Base-by-base conservation (phyloP, 2,329 filamentous ascomycete species). In the Ilyonectria destructans region DNA sequence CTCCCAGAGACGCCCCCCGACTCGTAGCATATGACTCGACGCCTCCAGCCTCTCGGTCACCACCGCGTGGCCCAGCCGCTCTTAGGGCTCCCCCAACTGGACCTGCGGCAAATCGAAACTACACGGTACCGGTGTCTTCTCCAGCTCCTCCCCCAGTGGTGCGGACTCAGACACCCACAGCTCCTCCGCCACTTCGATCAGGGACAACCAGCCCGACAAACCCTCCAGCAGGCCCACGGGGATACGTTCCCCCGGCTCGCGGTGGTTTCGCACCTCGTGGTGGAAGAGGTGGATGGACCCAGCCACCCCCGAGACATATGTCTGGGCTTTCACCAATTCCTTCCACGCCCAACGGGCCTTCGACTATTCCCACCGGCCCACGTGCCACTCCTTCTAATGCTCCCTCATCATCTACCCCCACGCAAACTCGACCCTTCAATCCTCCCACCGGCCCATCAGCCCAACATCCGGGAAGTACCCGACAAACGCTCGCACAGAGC, bases 21-120 rank as follows among this genome's bases (percentile, higher is more conserved):
- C 72, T 73, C 52, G 72, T 64, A 31, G 77, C 67, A 40, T 77
- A 72, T 63, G 82, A 77, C 31, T 67, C 75, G 48, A 76, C 76
- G 10, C 69, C 74, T 5, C 70, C 75, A 33, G 70, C 77, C 15
- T 71, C 77, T 15, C 81, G 81, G 69, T 88, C 87, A 19, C 88
- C 88, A 13, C 88, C 88, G 3, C 85, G 86, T 58, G 88, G 87
- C 0, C 88, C 88, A 31, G 86, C 87, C 13, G 87, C 86, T 15
- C 78, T 88, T 19, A 82, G 87, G 68, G 83, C 81, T 13, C 85
- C 86, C 21, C 86, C 87, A 3, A 87, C 84, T 0, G 86, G 80
- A 0, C 79, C 80, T 48, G 74, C 79, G 6, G 79, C 77, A 35
- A 76, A 75, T 23, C 80, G 85, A 72, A 85, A 80, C 72, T 82